Evolutionary conservation across 2,329 filamentous ascomycete species (phyloP).

Genomic region (Ophiognomonia clavigignenti-juglandacearum): DNA sequence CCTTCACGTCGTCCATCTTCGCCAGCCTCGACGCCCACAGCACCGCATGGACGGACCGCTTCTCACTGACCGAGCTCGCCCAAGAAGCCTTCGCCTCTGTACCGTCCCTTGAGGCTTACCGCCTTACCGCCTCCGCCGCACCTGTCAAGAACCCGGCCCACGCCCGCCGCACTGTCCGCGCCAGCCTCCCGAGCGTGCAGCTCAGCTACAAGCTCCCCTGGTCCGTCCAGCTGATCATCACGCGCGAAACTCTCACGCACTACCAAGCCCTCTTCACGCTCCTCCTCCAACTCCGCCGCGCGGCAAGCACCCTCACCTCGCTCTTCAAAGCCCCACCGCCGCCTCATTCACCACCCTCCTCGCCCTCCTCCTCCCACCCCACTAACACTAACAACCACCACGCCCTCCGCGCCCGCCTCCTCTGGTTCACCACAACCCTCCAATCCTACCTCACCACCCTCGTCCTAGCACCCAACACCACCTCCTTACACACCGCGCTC

Average conservation of each 20-base stretch:
- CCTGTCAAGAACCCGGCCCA: constrained; percentile 35
- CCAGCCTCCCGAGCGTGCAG: constrained; percentile 56
- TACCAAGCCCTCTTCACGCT: constrained; percentile 74
- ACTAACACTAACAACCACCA: constrained; percentile 50
- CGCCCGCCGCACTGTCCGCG: constrained; percentile 53
- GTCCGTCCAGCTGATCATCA: constrained; percentile 68
- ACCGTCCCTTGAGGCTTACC: constrained; percentile 50
- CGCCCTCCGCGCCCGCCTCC: constrained; percentile 60
- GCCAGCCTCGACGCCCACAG: constrained; percentile 62
- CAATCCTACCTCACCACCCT: constrained; percentile 73
- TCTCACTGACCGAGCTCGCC: constrained; percentile 71
- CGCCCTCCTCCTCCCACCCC: constrained; percentile 31
- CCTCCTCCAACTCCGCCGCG: constrained; percentile 71
- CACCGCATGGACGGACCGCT: constrained; percentile 71
- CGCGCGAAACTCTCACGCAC: constrained; percentile 53
- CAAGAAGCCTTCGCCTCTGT: constrained; percentile 61
- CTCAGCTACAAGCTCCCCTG: constrained; percentile 65
- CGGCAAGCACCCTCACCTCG: constrained; percentile 61
- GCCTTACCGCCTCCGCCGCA: constrained; percentile 54
- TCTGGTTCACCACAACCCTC: constrained; percentile 73
- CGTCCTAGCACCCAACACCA: constrained; percentile 59
- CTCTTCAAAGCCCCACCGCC: constrained; percentile 57
- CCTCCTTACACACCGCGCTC: constrained; percentile 53
- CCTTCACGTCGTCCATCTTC: constrained; percentile 67
- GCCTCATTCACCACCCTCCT: too few relatives aligned